Percentiles rank a stretch among this genome's conserved stretches.
Evolutionary conservation across 352 stramenopile genomes (phyloP).

Genomic region (Phytophthora boehmeriae): DNA sequence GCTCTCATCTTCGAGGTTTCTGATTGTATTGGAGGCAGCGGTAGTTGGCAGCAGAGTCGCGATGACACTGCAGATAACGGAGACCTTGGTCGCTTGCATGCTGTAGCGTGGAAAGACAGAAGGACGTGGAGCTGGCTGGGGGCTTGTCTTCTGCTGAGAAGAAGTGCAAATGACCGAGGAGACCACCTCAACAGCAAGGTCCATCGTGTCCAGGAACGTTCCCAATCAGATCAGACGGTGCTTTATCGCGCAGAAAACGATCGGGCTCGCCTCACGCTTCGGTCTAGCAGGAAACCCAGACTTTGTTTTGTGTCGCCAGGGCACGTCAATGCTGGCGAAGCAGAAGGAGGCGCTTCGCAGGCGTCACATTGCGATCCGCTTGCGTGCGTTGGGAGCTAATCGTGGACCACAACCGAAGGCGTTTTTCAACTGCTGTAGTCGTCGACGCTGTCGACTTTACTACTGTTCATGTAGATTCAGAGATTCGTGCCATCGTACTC

Average conservation of each 20-base stretch:
- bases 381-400: background rate
- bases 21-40: background rate
- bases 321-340: background rate
- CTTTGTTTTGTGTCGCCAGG: background rate
- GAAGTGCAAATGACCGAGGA: slow-evolving; percentile 33
- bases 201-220: slow-evolving; percentile 32
- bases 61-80: background rate
- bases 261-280: background rate
- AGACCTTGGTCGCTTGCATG: background rate
- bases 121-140: background rate
- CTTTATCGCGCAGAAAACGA: background rate
- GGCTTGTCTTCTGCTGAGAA: slow-evolving; percentile 19
- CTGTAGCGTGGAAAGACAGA: background rate
- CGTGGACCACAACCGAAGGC: too few species aligned
- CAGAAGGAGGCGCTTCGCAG: background rate
- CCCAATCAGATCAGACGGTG: slow-evolving; percentile 26
- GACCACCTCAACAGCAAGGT: slow-evolving; percentile 13
- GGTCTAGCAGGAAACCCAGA: background rate
- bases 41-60: slow-evolving; percentile 4
- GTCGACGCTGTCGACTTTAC: too few species aligned
- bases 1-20: slow-evolving; percentile 16
- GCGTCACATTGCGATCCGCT: background rate
- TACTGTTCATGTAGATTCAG: too few species aligned
- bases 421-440: too few species aligned
- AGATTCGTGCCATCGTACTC: too few species aligned